Conservation (phyloP, 495 filamentous ascomycete genomes). For the Daldinia childiae region DNA sequence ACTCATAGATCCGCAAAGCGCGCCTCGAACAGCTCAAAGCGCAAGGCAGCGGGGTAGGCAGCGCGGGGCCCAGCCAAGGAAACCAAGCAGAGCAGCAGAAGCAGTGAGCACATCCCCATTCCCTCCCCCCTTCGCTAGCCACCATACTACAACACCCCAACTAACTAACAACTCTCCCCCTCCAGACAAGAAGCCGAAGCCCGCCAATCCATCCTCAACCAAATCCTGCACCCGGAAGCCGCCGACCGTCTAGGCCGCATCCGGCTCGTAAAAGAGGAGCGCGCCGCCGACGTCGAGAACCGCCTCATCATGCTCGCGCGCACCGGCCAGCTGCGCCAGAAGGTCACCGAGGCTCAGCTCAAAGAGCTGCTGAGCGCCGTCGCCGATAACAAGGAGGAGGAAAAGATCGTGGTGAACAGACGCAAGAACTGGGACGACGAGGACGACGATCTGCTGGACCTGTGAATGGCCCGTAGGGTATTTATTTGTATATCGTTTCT, state of each 20-base stretch:
- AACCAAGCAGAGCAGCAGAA: constrained; percentile 66
- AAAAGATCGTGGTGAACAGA: constrained; percentile 85
- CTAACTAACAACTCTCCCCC: neutral
- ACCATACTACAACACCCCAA: neutral
- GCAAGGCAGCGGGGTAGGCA: constrained; percentile 61
- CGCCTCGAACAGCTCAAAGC: constrained; percentile 90
- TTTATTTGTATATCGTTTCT: no score
- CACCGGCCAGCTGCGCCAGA: constrained; percentile 81
- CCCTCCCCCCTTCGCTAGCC: no score
- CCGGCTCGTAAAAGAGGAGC: constrained; percentile 91
- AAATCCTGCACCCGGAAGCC: constrained; percentile 94
- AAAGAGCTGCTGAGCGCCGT: constrained; percentile 89
- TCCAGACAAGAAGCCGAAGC: constrained; percentile 62
- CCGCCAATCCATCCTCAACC: constrained; percentile 79
- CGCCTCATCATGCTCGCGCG: constrained; percentile 91
- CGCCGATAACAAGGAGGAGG: constrained; percentile 73
- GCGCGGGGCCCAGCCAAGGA: constrained; percentile 60
- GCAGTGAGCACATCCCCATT: constrained; percentile 58
- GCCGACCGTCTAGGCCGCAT: constrained; percentile 94
- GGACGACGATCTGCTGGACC: constrained; percentile 82
- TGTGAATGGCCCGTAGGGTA: no score
- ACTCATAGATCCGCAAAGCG: constrained; percentile 79
- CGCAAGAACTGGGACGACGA: constrained; percentile 88
- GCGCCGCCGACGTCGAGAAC: constrained; percentile 91
- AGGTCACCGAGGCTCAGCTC: constrained; percentile 91